phyloP scores from a whole-genome alignment of 345 rosid species.

The Ricinus communis region DNA sequence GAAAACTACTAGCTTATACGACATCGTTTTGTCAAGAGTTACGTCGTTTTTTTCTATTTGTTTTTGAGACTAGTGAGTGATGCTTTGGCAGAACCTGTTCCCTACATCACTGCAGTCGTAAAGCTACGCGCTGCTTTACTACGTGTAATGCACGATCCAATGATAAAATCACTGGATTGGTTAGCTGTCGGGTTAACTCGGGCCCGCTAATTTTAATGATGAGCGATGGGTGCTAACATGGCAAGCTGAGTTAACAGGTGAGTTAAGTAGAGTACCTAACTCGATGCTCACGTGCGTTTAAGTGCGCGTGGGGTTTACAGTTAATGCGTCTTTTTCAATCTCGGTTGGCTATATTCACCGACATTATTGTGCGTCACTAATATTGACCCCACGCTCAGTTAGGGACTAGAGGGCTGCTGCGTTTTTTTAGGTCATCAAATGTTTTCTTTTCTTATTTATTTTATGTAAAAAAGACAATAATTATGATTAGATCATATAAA shows the following conservation, averaged over 20 bases:
- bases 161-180: too few species aligned
- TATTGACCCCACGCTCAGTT: conserved; percentile 2
- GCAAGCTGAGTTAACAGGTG: too few species aligned
- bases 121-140: not conserved
- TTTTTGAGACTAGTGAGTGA: conserved; percentile 21
- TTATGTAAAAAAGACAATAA: too few species aligned
- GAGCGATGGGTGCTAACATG: too few species aligned
- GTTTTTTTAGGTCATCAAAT: not conserved
- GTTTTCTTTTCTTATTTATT: not conserved
- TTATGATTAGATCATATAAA: too few species aligned
- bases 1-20: conserved; percentile 5
- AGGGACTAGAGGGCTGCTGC: not conserved
- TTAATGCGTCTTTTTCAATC: conserved; percentile 19
- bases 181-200: too few species aligned
- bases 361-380: conserved; percentile 16
- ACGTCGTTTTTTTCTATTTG: conserved; percentile 19
- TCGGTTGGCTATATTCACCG: conserved; percentile 34
- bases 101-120: conserved; percentile 4
- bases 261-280: conserved; percentile 1
- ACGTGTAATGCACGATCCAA: too few species aligned
- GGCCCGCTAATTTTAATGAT: too few species aligned
- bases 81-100: conserved; percentile 12
- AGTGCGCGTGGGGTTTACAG: conserved; percentile 24
- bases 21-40: conserved; percentile 12
- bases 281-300: not conserved